Evolutionary conservation across 257 asterid species (phyloP).

Genomic region (Lithospermum erythrorhizon): DNA sequence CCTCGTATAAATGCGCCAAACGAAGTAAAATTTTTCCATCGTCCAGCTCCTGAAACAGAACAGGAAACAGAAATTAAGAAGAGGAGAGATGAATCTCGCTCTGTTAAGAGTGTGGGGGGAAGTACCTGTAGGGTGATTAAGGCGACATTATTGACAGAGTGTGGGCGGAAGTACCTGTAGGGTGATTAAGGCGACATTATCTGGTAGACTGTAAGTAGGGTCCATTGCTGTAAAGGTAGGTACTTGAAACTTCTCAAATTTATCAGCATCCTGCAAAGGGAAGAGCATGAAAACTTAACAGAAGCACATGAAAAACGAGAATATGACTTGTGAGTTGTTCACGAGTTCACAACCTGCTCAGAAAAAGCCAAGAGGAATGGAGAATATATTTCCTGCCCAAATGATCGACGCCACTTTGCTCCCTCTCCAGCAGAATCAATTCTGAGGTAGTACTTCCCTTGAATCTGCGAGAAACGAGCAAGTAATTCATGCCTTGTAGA

Average conservation of each 20-base stretch:
- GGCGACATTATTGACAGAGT: constrained; percentile 76
- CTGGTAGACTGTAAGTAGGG: constrained; percentile 75
- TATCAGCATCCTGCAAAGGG: constrained; percentile 43
- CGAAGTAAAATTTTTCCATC: constrained; percentile 63
- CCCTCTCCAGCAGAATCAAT: constrained; percentile 83
- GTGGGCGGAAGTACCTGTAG: constrained; percentile 80
- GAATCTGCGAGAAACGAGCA: constrained; percentile 35
- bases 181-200: constrained; percentile 72
- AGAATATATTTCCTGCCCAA: constrained; percentile 91
- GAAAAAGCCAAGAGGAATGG: constrained; percentile 84
- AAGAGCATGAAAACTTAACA: constrained; percentile 10
- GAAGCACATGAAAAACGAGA: neutral
- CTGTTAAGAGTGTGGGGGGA: neutral
- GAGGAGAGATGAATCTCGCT: neutral
- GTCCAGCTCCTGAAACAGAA: constrained; percentile 57
- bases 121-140: constrained; percentile 82
- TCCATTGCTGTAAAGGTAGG: constrained; percentile 68
- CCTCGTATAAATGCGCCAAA: constrained; percentile 94
- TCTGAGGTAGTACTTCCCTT: constrained; percentile 73
- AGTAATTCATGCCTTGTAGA: constrained; percentile 3
- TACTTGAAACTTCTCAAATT: constrained; percentile 36
- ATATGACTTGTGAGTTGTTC: neutral
- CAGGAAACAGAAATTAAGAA: neutral
- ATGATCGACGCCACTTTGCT: constrained; percentile 91
- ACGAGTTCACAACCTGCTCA: constrained; percentile 45